These are phyloP conservation scores for Paralagenidium karlingii DNA, from an alignment of 352 stramenopile genomes.

Conservation along the genomic window DNA sequence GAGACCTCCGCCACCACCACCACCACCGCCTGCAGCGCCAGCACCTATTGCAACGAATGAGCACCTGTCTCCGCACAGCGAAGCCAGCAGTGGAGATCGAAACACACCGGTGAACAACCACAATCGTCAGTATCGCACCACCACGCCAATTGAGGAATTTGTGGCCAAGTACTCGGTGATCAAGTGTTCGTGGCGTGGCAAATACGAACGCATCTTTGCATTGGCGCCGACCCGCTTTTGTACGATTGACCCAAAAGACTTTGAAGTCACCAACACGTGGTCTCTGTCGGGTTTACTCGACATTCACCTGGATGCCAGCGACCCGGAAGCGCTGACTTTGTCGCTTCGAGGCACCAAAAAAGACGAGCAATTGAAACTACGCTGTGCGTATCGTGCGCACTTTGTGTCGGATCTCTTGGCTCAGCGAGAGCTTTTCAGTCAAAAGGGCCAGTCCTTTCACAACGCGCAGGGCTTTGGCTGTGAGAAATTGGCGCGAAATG, in stretches of 20 bases:
- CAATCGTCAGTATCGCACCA: slow-evolving; percentile 10
- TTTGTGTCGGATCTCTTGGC: slow-evolving; percentile 71
- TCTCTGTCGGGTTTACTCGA: slow-evolving; percentile 35
- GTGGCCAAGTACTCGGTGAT: slow-evolving; percentile 76
- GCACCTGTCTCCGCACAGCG: too few relatives aligned
- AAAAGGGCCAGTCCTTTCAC: slow-evolving; percentile 9
- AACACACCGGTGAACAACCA: too few relatives aligned
- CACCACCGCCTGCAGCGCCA: not conserved
- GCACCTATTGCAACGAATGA: too few relatives aligned
- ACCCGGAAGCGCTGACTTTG: slow-evolving; percentile 38
- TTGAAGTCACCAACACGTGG: slow-evolving; percentile 83
- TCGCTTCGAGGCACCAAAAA: slow-evolving; percentile 65
- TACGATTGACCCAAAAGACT: slow-evolving; percentile 78
- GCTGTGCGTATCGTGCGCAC: slow-evolving; percentile 59
- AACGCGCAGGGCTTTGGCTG: slow-evolving; percentile 40
- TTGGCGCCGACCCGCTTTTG: slow-evolving; percentile 65
- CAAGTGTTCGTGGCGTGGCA: slow-evolving; percentile 74
- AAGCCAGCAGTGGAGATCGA: too few relatives aligned
- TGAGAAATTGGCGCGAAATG: slow-evolving; percentile 37
- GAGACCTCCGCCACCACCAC: not conserved
- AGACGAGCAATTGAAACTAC: slow-evolving; percentile 69
- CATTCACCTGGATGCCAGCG: slow-evolving; percentile 42
- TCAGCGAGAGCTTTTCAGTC: slow-evolving; percentile 38
- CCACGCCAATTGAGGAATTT: slow-evolving; percentile 65
- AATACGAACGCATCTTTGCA: slow-evolving; percentile 81